Conservation (phyloP, 495 filamentous ascomycete species). For the Parmelia sp. region DNA sequence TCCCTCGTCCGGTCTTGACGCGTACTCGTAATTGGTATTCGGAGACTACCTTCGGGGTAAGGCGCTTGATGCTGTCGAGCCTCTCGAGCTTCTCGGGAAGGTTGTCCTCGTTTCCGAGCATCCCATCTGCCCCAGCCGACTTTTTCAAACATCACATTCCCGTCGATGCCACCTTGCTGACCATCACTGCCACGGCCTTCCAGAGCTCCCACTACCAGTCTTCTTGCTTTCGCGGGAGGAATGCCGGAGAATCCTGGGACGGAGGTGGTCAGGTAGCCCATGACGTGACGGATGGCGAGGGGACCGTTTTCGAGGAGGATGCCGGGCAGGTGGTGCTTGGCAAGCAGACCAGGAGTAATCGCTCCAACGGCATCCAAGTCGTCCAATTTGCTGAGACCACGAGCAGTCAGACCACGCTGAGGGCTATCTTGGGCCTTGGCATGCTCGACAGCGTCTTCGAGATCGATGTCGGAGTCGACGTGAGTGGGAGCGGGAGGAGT, state of each 20-base stretch:
- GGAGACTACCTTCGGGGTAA: conserved; percentile 54
- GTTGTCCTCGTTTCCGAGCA: conserved; percentile 65
- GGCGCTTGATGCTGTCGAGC: conserved; percentile 43
- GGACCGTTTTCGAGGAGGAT: conserved; percentile 87
- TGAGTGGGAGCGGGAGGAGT: conserved; percentile 52
- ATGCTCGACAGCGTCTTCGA: conserved; percentile 60
- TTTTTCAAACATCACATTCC: conserved; percentile 88
- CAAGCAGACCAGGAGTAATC: conserved; percentile 81
- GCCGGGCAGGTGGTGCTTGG: conserved; percentile 84
- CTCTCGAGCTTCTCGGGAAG: conserved; percentile 43
- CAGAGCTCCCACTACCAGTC: conserved; percentile 77
- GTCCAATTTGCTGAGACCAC: conserved; percentile 39
- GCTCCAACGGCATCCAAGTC: conserved; percentile 66
- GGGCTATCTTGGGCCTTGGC: conserved; percentile 41
- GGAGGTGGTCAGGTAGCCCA: conserved; percentile 84
- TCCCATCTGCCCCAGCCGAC: conserved; percentile 97
- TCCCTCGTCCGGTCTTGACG: conserved; percentile 43
- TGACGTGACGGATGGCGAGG: conserved; percentile 88
- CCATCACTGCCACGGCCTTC: conserved; percentile 63
- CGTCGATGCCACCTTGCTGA: conserved; percentile 56
- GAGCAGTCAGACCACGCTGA: conserved; percentile 30
- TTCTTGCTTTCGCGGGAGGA: conserved; percentile 82
- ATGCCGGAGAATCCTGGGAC: conserved; percentile 91
- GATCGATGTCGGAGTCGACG: conserved; percentile 83
- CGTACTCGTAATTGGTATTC: conserved; percentile 50